Evolutionary conservation across 805 yeast species (phyloP), one percentile per base, ranked within the genome.

Genomic region (Metschnikowia cerradonensis): DNA sequence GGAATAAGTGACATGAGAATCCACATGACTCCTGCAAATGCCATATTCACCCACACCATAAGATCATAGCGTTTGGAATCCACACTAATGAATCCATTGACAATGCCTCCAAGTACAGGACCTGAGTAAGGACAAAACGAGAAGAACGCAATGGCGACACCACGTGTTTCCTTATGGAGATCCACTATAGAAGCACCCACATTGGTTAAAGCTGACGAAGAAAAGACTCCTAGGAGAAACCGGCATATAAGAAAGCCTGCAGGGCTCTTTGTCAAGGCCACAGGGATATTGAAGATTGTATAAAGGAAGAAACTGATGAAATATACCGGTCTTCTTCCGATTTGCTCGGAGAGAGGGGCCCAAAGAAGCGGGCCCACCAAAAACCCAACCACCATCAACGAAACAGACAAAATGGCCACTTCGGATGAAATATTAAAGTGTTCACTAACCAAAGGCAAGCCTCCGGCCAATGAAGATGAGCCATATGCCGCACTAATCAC

Each of bases 121-220:
- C 96, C 97, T 55, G 91, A 85, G 67, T 90, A 90, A 2, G 97
- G 97, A 52, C 94, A 90, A 62, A 89, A 90, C 11, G 96, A 91
- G 63, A 90, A 90, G 61, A 86, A 86, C 0, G 96, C 95, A 69
- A 90, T 89, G 38, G 96, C 96, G 61, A 83, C 79, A 59, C 96
- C 96, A 72, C 96, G 79, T 0, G 90, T 81, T 56, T 81, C 86
- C 48, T 80, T 77, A 76, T 90, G 92, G 76, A 90, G 79, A 68
- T 90, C 97, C 45, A 94, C 92, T 55, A 90, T 81, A 36, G 95
- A 85, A 48, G 96, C 97, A 67, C 96, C 96, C 52, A 90, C 96
- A 47, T 88, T 77, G 49, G 91, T 84, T 42, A 90, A 75, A 22
- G 92, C 96, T 10, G 96, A 85, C 38, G 92, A 79, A 1, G 94